phyloP scores from a whole-genome alignment of 495 filamentous ascomycete genomes.

The Hyaloscypha variabilis region DNA sequence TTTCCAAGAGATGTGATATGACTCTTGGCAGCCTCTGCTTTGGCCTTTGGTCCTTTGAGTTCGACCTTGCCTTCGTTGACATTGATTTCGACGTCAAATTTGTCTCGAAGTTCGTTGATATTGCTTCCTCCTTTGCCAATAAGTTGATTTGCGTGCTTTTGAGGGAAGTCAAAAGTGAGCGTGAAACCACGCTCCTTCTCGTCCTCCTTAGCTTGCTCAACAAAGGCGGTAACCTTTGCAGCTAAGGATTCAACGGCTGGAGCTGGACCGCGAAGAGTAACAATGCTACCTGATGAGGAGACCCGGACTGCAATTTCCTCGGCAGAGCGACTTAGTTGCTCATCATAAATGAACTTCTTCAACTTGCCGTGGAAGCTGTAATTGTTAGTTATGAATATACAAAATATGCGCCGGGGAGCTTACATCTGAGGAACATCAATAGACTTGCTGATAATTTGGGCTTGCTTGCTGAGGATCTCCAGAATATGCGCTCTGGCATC shows the following conservation, averaged over 20 bases:
- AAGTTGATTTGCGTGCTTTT: slow-evolving; percentile 89
- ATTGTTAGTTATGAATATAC: slow-evolving; percentile 26
- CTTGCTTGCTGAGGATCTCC: slow-evolving; percentile 69
- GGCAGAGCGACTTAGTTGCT: slow-evolving; percentile 67
- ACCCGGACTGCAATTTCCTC: slow-evolving; percentile 76
- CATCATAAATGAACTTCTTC: slow-evolving; percentile 71
- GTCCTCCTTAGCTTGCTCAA: slow-evolving; percentile 82
- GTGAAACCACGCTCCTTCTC: slow-evolving; percentile 87
- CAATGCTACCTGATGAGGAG: slow-evolving; percentile 51
- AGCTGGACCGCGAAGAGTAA: slow-evolving; percentile 77
- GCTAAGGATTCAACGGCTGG: slow-evolving; percentile 69
- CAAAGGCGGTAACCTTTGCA: slow-evolving; percentile 71
- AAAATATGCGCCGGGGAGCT: slow-evolving; percentile 28
- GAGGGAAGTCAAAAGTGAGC: slow-evolving; percentile 85
- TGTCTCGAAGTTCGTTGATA: slow-evolving; percentile 92
- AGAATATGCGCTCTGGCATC: slow-evolving; percentile 74
- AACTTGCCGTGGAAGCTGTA: slow-evolving; percentile 68
- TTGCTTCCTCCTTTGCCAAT: slow-evolving; percentile 93
- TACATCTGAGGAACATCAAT: slow-evolving; percentile 73
- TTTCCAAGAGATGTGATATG: slow-evolving; percentile 76
- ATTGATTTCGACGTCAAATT: slow-evolving; percentile 97
- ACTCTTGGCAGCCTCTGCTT: slow-evolving; percentile 77
- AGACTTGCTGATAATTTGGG: slow-evolving; percentile 63
- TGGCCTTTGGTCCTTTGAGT: slow-evolving; percentile 61
- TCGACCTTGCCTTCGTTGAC: slow-evolving; percentile 73